Evolutionary conservation across 495 filamentous ascomycete species (phyloP).

Genomic region (Talaromyces borbonicus): DNA sequence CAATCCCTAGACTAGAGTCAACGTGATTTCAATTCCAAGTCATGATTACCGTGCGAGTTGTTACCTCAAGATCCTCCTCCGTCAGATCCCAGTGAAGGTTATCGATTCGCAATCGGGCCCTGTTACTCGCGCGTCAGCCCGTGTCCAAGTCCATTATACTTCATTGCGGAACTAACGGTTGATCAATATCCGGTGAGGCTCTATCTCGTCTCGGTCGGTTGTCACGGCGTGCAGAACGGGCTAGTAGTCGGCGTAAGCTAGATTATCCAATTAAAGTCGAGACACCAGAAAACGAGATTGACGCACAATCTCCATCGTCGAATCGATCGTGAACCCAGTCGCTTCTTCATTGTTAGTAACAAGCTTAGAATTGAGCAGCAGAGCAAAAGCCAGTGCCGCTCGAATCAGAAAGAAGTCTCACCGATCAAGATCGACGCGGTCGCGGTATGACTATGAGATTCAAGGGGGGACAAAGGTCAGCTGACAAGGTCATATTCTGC

Average conservation of each 20-base stretch:
- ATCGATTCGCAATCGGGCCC: slow-evolving; percentile 73
- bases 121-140: slow-evolving; percentile 25
- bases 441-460: slow-evolving; percentile 45
- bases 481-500: slow-evolving; percentile 31
- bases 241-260: slow-evolving; percentile 15
- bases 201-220: slow-evolving; percentile 26
- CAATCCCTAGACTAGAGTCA: slow-evolving; percentile 48
- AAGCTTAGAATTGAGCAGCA: slow-evolving; percentile 8
- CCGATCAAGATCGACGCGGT: slow-evolving; percentile 47
- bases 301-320: slow-evolving; percentile 46
- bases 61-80: slow-evolving; percentile 74
- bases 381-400: slow-evolving; percentile 7
- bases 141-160: slow-evolving; percentile 5
- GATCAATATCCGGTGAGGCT: slow-evolving; percentile 39
- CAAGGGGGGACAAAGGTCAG: slow-evolving; percentile 45
- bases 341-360: slow-evolving; percentile 41
- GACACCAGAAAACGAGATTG: slow-evolving; percentile 3
- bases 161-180: slow-evolving; percentile 11
- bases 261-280: slow-evolving; percentile 5
- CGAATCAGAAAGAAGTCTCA: slow-evolving; percentile 13
- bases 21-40: neutral
- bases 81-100: slow-evolving; percentile 93
- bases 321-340: slow-evolving; percentile 91
- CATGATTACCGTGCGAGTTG: too few relatives aligned
- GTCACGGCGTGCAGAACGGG: slow-evolving; percentile 33